Base-by-base conservation (phyloP, 257 asterid species). In the Salvia rosmarinus region DNA sequence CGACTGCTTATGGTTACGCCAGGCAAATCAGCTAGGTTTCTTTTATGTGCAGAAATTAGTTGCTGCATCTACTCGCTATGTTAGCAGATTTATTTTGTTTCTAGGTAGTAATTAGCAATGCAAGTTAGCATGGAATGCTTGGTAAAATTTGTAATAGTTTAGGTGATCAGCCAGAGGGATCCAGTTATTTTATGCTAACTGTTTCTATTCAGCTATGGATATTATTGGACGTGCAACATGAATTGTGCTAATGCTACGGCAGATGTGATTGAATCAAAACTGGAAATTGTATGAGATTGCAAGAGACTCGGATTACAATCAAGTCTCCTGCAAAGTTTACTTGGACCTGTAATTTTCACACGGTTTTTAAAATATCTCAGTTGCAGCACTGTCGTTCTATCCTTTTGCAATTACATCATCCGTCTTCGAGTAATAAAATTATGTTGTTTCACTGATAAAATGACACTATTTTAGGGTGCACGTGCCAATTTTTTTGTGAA, bases 1-100 rank as follows among this genome's bases (percentile, higher is more conserved):
- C 50, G 40, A 57, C 43, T 78, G 78, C 78, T 46, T 39, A n/a
- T 57, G 80, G 79, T 64, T 72, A 75, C 75, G 61, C 75, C 85
- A 64, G 76, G 77, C 55, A 74, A 78, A 75, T 75, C 73, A 13
- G 19, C 56, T 70, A 70, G 78, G 82, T 17, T 68, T 61, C 25
- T 47, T 23, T 21, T 1, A 47, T 43, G 21, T 40, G 72, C 67
- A 65, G 77, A 50, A 67, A 44, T 70, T 47, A 2, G 42, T 55
- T 71, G 43, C 34, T 16, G 39, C 17, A 49, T 21, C 32, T 23
- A 9, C 46, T 71, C 49, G 77, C 51, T 20, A 54, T 70, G 19
- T 51, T 40, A 20, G 73, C 54, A 34, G 16, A 8, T 67, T 71
- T 37, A 5, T 58, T 64, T 60, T 70, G n/a, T 17, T 65, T 64